A percentile compares a stretch with the other conserved stretches of the same genome.
These are phyloP conservation scores for Rickenella mellea DNA, from an alignment of 768 basidiomycete species.

Conservation along the genomic window DNA sequence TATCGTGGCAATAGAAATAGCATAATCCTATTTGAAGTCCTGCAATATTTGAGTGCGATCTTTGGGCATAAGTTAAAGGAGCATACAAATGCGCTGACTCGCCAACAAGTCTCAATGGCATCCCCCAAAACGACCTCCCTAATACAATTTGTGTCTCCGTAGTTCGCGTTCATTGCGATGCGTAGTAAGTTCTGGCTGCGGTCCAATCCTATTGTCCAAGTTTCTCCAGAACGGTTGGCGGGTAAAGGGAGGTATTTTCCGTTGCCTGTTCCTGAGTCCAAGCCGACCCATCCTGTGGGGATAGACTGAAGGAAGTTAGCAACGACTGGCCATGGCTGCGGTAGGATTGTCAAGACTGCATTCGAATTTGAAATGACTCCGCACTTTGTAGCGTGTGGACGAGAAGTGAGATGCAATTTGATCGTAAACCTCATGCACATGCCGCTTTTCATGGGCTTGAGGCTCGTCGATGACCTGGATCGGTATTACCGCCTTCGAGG, in stretches of 20 bases:
- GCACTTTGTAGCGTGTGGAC: slow-evolving; percentile 80
- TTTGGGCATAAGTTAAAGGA: slow-evolving; percentile 5
- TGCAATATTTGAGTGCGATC: background rate
- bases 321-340: slow-evolving; percentile 86
- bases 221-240: slow-evolving; percentile 42
- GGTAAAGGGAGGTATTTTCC: slow-evolving; percentile 91
- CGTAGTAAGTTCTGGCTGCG: slow-evolving; percentile 70
- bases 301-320: slow-evolving; percentile 62
- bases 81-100: slow-evolving; percentile 73
- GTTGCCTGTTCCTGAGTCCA: slow-evolving; percentile 95
- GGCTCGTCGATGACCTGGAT: slow-evolving; percentile 39
- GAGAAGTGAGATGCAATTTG: slow-evolving; percentile 83
- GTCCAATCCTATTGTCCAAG: slow-evolving; percentile 80
- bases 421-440: slow-evolving; percentile 82
- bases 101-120: slow-evolving; percentile 65
- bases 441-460: slow-evolving; percentile 53
- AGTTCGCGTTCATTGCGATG: slow-evolving; percentile 61
- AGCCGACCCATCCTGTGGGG: slow-evolving; percentile 71
- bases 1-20: slow-evolving; percentile 94
- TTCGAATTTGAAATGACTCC: slow-evolving; percentile 7
- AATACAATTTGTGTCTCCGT: slow-evolving; percentile 18
- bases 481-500: slow-evolving; percentile 25
- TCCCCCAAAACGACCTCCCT: slow-evolving; percentile 80
- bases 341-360: slow-evolving; percentile 1
- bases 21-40: slow-evolving; percentile 64